Conservation (phyloP, 192 early-diverging fungal species). For the Backusella circina region DNA sequence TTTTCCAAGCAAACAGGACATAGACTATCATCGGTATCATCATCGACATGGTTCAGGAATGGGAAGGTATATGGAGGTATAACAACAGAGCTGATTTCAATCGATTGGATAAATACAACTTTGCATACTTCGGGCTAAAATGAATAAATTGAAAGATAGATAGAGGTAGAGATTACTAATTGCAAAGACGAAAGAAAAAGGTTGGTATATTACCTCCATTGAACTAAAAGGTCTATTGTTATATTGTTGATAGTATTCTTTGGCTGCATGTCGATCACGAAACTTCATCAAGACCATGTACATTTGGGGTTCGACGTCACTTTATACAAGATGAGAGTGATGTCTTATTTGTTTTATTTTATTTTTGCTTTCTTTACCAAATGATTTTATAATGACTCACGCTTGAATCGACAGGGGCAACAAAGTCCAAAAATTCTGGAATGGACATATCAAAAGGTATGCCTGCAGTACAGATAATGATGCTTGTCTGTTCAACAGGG, state of each 20-base stretch:
- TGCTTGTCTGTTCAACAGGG: not conserved
- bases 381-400: conserved; percentile 79
- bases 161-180: too few relatives aligned
- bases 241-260: conserved; percentile 72
- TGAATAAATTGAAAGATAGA: too few relatives aligned
- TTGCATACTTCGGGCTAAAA: conserved; percentile 69
- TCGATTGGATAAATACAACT: conserved; percentile 75
- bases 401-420: conserved; percentile 59
- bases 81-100: conserved; percentile 61
- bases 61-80: conserved; percentile 63
- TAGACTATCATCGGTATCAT: conserved; percentile 67
- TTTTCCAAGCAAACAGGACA: conserved; percentile 97
- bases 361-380: conserved; percentile 27
- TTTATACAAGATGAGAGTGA: too few relatives aligned
- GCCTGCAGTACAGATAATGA: conserved; percentile 68
- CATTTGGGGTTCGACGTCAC: conserved; percentile 78
- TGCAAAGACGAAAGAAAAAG: not conserved
- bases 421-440: conserved; percentile 86
- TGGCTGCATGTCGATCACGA: conserved; percentile 51
- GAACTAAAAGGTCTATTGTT: conserved; percentile 85
- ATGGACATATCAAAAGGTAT: conserved; percentile 89
- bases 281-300: conserved; percentile 93
- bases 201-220: conserved; percentile 53
- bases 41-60: conserved; percentile 44
- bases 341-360: too few relatives aligned